These are phyloP conservation scores for Fusarium duplospermum DNA, from an alignment of 2,329 filamentous ascomycete species.

Conservation along the genomic window DNA sequence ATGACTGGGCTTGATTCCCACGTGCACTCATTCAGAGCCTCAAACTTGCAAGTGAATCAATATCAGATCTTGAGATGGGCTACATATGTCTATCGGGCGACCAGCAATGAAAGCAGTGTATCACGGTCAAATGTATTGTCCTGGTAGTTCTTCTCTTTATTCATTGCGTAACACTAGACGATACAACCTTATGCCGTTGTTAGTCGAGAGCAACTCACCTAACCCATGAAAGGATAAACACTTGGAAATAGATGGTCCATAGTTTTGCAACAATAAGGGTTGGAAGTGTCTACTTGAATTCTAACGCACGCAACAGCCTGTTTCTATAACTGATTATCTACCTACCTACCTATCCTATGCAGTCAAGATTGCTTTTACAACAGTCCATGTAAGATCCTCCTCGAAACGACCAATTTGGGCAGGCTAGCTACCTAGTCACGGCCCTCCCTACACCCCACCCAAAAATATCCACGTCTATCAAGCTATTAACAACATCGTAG, in stretches of 20 bases:
- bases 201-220: not conserved
- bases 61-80: not conserved
- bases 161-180: not conserved
- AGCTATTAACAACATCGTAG: not conserved
- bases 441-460: not conserved
- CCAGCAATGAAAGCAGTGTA: not conserved
- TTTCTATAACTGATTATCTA: not conserved
- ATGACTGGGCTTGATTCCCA: constrained; percentile 18
- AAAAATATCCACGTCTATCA: not conserved
- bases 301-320: not conserved
- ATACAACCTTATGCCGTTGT: not conserved
- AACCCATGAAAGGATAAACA: not conserved
- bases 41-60: not conserved
- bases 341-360: not conserved
- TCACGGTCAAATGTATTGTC: not conserved
- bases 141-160: not conserved
- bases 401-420: not conserved
- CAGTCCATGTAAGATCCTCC: not conserved
- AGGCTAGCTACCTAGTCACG: not conserved
- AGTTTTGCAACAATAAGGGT: not conserved
- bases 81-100: not conserved
- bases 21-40: constrained; percentile 14
- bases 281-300: not conserved
- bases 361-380: not conserved
- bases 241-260: no score